phyloP scores from a whole-genome alignment of 2,329 filamentous ascomycete genomes.

The Penicillium expansum region DNA sequence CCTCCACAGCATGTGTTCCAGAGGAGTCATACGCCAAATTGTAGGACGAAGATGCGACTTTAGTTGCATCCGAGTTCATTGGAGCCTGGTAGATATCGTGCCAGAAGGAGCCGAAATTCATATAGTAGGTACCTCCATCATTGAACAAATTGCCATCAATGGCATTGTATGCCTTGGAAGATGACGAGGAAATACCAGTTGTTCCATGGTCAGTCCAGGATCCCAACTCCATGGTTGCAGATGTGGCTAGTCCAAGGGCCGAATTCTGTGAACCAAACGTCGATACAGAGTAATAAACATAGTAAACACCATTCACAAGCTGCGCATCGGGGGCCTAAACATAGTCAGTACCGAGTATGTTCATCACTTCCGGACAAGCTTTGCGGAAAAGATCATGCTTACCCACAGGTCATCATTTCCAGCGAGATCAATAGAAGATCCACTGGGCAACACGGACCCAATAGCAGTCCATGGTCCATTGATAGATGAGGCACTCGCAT shows the following conservation, averaged over 20 bases:
- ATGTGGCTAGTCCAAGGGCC: slow-evolving; percentile 59
- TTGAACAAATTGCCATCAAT: slow-evolving; percentile 59
- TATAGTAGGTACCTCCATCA: slow-evolving; percentile 43
- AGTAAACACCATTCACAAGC: slow-evolving; percentile 58
- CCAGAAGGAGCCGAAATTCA: slow-evolving; percentile 70
- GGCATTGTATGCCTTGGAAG: slow-evolving; percentile 53
- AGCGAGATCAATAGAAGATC: slow-evolving; percentile 46
- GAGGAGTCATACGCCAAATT: slow-evolving; percentile 56
- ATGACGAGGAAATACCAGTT: slow-evolving; percentile 37
- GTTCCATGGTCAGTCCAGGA: slow-evolving; percentile 37
- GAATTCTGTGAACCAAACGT: slow-evolving; percentile 60
- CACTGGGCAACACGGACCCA: slow-evolving; percentile 47
- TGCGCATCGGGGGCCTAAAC: slow-evolving; percentile 61
- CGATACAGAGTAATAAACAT: slow-evolving; percentile 66
- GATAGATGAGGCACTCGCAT: slow-evolving; percentile 49
- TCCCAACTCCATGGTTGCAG: slow-evolving; percentile 39
- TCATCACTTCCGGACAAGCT: neutral
- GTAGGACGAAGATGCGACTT: slow-evolving; percentile 35
- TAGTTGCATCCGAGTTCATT: slow-evolving; percentile 42
- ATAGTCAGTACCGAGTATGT: neutral
- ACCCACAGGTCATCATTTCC: slow-evolving; percentile 54
- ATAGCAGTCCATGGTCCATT: slow-evolving; percentile 52
- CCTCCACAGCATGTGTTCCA: slow-evolving; percentile 57
- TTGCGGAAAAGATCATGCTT: slow-evolving; percentile 5
- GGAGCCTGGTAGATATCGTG: slow-evolving; percentile 59